A percentile compares a stretch with the other conserved stretches of the same genome.
Evolutionary conservation across 2,329 filamentous ascomycete genomes (phyloP).

Genomic region (Colletotrichum falcatum): DNA sequence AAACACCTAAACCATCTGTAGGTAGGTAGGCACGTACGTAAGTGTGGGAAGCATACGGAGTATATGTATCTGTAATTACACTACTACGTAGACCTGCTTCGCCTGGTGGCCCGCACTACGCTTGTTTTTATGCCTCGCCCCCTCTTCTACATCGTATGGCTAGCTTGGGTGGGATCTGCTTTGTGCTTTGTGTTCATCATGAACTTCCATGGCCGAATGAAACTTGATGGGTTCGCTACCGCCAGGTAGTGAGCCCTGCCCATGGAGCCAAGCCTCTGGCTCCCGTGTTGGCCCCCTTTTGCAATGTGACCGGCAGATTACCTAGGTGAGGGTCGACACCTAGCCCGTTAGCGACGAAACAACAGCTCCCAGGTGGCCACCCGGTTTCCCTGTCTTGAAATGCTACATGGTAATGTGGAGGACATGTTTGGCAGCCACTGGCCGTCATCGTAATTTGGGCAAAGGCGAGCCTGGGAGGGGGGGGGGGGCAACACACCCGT

Average conservation of each 20-base stretch:
- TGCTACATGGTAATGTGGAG: no score
- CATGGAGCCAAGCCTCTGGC: constrained; percentile 17
- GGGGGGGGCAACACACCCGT: background rate
- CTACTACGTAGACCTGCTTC: background rate
- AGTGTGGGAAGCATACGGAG: no score
- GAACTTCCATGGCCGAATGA: background rate
- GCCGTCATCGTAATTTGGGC: background rate
- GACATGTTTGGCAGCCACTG: no score
- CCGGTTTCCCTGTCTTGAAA: constrained; percentile 28
- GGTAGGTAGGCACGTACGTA: background rate
- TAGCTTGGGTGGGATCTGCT: no score
- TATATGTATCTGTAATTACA: no score
- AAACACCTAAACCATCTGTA: no score
- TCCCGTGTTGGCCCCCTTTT: constrained; percentile 32
- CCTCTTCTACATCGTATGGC: no score
- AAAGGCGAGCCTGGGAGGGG: background rate
- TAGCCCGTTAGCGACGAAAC: constrained; percentile 35
- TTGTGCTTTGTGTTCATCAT: background rate
- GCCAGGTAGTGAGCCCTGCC: constrained; percentile 18
- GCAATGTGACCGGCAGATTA: constrained; percentile 33
- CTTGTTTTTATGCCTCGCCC: background rate
- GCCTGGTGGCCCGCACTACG: background rate
- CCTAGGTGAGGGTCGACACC: constrained; percentile 34
- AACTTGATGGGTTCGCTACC: constrained; percentile 7
- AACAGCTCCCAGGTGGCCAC: constrained; percentile 26